A percentile compares a stretch with the other conserved stretches of the same genome.
These are phyloP conservation scores for Gigaspora rosea DNA, from an alignment of 192 early-diverging fungal species.

Conservation along the genomic window DNA sequence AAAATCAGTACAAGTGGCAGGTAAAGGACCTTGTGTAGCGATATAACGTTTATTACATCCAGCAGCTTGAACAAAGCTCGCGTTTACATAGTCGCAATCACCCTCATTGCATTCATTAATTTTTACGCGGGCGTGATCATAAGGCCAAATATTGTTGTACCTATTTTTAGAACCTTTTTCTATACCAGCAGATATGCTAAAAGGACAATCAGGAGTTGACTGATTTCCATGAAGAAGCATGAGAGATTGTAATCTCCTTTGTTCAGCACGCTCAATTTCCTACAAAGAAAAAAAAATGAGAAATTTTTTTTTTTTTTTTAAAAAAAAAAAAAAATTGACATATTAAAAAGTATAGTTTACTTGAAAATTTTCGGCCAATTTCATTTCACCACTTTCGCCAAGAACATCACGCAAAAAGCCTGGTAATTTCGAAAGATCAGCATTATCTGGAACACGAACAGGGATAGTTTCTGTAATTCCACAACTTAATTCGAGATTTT, in stretches of 20 bases:
- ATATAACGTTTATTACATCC: conserved; percentile 48
- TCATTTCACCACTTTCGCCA: conserved; percentile 33
- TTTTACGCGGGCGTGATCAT: conserved; percentile 65
- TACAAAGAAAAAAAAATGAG: conserved; percentile 19
- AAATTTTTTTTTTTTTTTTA: too few species aligned
- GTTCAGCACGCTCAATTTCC: conserved; percentile 68
- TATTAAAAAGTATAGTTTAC: conserved; percentile 19
- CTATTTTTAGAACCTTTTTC: conserved; percentile 77
- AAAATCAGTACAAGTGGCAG: conserved; percentile 84
- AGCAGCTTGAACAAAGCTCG: conserved; percentile 42
- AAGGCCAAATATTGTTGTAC: conserved; percentile 87
- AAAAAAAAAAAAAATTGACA: not conserved
- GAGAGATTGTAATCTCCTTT: conserved; percentile 65
- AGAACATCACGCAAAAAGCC: conserved; percentile 30
- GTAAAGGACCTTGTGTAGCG: conserved; percentile 77
- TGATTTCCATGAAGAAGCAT: conserved; percentile 64
- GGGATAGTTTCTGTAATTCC: conserved; percentile 59
- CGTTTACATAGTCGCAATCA: conserved; percentile 47
- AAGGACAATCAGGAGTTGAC: conserved; percentile 53
- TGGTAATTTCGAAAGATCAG: conserved; percentile 37
- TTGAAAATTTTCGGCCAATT: conserved; percentile 43
- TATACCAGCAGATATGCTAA: conserved; percentile 79
- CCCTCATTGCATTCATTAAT: conserved; percentile 31
- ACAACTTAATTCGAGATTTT: conserved; percentile 57
- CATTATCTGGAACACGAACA: conserved; percentile 50